Conservation (phyloP, 495 filamentous ascomycete species). For the Penicillium nucicola region DNA sequence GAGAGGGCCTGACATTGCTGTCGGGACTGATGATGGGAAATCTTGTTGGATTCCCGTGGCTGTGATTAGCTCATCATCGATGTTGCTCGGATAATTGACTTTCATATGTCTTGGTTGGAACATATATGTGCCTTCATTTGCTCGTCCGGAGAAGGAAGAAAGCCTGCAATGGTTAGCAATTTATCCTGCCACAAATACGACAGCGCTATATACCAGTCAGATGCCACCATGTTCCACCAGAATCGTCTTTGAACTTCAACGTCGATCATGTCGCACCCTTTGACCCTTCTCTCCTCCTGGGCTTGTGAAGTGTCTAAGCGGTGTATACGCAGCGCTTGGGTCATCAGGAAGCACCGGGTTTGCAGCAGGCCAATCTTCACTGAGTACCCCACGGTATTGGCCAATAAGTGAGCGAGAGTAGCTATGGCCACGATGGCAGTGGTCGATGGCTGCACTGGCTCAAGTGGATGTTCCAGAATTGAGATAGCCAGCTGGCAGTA, state of each 20-base stretch:
- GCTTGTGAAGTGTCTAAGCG: constrained; percentile 22
- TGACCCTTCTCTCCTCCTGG: constrained; percentile 18
- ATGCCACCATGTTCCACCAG: constrained; percentile 33
- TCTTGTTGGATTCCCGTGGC: constrained; percentile 2
- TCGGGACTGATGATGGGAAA: constrained; percentile 15
- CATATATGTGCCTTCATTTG: constrained; percentile 25
- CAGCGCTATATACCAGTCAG: constrained; percentile 24
- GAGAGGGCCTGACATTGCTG: constrained; percentile 22
- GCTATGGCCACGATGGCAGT: constrained; percentile 21
- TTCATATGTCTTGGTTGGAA: constrained; percentile 33
- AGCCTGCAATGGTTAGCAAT: constrained; percentile 17
- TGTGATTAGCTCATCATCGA: constrained; percentile 26
- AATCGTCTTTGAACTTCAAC: constrained; percentile 29
- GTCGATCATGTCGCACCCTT: constrained; percentile 25
- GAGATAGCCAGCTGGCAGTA: constrained; percentile 17
- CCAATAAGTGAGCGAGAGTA: constrained; percentile 15
- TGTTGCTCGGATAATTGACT: constrained; percentile 25
- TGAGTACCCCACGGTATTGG: constrained; percentile 21
- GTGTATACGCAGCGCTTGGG: constrained; percentile 25
- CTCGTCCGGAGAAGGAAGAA: constrained; percentile 20
- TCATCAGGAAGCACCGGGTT: constrained; percentile 20
- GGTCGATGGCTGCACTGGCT: constrained; percentile 17
- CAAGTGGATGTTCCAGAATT: constrained; percentile 21
- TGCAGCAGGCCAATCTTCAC: constrained; percentile 20
- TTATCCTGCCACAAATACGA: not conserved